Evolutionary conservation across 2,329 filamentous ascomycete species (phyloP).

Genomic region (Hyphodiscus sp.): DNA sequence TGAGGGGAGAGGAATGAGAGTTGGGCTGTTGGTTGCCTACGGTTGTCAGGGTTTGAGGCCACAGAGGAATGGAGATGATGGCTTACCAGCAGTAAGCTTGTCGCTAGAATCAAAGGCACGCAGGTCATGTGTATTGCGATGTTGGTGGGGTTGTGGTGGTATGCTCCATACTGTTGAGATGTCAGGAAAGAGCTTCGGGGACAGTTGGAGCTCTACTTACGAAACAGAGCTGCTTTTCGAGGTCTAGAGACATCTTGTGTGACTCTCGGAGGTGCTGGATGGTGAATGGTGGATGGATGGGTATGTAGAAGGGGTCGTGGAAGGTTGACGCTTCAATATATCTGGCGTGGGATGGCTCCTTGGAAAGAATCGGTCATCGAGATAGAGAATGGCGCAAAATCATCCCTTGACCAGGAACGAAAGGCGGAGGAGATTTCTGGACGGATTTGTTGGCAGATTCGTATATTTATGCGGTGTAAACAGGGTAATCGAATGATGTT

Average conservation of each 20-base stretch:
- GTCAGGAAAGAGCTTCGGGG: conserved; percentile 4
- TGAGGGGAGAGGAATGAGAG: conserved; percentile 56
- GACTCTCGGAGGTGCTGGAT: conserved; percentile 1
- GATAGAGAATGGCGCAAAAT: conserved; percentile 11
- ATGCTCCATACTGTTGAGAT: conserved; percentile 66
- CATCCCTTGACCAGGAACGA: conserved; percentile 5
- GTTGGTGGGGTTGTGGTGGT: conserved; percentile 74
- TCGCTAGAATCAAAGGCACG: conserved; percentile 69
- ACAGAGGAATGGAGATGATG: neutral
- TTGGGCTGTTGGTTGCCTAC: conserved; percentile 57
- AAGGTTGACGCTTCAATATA: neutral
- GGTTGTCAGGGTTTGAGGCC: neutral
- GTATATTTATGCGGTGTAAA: neutral
- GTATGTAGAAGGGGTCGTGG: conserved; percentile 1
- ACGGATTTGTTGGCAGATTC: neutral
- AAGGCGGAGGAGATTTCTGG: neutral
- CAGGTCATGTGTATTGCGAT: conserved; percentile 73
- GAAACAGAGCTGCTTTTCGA: conserved; percentile 77
- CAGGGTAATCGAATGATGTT: neutral
- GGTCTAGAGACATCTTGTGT: conserved; percentile 57
- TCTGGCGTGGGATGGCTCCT: neutral
- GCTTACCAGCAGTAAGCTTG: conserved; percentile 62
- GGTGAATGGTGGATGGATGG: too few species aligned
- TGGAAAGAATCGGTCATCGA: neutral
- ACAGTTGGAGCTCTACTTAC: conserved; percentile 45